Conservation (phyloP, 495 filamentous ascomycete species). For the Penicillium nucicola region DNA sequence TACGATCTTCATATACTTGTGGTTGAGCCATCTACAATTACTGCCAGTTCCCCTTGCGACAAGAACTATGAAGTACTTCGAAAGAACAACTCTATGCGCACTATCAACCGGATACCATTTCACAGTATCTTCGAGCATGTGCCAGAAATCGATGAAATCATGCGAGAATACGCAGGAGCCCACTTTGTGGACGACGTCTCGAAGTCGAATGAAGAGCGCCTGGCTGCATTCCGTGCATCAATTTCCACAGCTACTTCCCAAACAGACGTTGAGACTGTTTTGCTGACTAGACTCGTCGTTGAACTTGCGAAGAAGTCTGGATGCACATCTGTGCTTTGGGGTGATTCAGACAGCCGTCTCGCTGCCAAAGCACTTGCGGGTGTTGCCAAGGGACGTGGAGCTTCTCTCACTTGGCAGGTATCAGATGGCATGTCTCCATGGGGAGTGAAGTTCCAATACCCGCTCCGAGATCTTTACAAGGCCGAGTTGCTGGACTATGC, state of each 20-base stretch:
- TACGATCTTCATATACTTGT: constrained; percentile 67
- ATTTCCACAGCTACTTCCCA: constrained; percentile 71
- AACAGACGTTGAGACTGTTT: constrained; percentile 64
- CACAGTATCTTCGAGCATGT: constrained; percentile 53
- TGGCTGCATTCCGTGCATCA: constrained; percentile 52
- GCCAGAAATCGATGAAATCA: constrained; percentile 26
- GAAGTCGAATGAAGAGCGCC: constrained; percentile 34
- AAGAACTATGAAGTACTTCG: constrained; percentile 36
- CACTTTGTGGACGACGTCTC: constrained; percentile 28
- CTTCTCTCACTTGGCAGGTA: constrained; percentile 74
- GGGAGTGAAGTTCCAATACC: constrained; percentile 62
- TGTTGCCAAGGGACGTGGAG: constrained; percentile 87
- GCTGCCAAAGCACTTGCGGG: constrained; percentile 83
- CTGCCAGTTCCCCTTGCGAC: constrained; percentile 19
- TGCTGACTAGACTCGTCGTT: constrained; percentile 68
- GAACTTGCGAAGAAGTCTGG: constrained; percentile 53
- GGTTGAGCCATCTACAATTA: constrained; percentile 53
- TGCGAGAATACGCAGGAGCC: constrained; percentile 25
- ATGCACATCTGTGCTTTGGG: constrained; percentile 76
- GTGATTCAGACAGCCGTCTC: constrained; percentile 80
- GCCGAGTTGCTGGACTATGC: constrained; percentile 70
- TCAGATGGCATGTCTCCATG: constrained; percentile 66
- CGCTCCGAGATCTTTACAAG: constrained; percentile 77
- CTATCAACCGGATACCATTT: constrained; percentile 53
- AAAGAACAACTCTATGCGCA: constrained; percentile 57